Evolutionary conservation across 495 filamentous ascomycete genomes (phyloP).

Genomic region (Penicillium bovifimosum): DNA sequence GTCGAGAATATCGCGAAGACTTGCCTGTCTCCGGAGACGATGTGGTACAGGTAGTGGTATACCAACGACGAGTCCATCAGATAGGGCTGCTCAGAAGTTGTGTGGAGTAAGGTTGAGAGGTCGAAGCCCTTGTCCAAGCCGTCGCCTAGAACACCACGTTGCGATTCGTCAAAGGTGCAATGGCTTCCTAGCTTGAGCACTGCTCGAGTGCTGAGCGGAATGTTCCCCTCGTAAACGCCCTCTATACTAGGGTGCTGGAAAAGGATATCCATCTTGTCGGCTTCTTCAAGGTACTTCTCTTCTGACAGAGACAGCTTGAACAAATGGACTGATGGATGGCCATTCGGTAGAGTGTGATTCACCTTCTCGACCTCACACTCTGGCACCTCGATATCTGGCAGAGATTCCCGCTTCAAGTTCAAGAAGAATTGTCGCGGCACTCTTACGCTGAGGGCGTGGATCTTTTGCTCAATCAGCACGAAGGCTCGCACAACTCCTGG

Average conservation of each 20-base stretch:
- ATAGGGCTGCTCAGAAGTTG: constrained; percentile 63
- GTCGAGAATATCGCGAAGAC: constrained; percentile 93
- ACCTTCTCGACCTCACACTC: constrained; percentile 88
- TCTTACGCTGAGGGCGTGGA: constrained; percentile 81
- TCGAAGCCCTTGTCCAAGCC: constrained; percentile 94
- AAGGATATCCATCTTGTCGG: constrained; percentile 71
- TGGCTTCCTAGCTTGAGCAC: constrained; percentile 82
- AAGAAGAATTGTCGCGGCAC: constrained; percentile 87
- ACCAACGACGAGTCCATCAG: constrained; percentile 60
- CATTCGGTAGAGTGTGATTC: constrained; percentile 86
- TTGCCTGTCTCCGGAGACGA: constrained; percentile 82
- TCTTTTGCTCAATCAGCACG: constrained; percentile 87
- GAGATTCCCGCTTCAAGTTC: constrained; percentile 77
- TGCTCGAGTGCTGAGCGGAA: constrained; percentile 77
- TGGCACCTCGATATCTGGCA: constrained; percentile 84
- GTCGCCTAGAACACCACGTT: constrained; percentile 85
- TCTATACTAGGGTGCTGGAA: constrained; percentile 93
- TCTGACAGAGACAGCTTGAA: constrained; percentile 91
- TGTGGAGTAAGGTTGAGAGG: constrained; percentile 64
- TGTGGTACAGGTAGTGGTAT: constrained; percentile 88
- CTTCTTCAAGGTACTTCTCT: constrained; percentile 76
- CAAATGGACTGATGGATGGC: constrained; percentile 86
- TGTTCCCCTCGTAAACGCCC: constrained; percentile 90
- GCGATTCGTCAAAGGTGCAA: constrained; percentile 92
- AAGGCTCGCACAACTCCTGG: constrained; percentile 85